Evolutionary conservation across 139 green algal species (phyloP).

Genomic region (Picochlorum sp.): DNA sequence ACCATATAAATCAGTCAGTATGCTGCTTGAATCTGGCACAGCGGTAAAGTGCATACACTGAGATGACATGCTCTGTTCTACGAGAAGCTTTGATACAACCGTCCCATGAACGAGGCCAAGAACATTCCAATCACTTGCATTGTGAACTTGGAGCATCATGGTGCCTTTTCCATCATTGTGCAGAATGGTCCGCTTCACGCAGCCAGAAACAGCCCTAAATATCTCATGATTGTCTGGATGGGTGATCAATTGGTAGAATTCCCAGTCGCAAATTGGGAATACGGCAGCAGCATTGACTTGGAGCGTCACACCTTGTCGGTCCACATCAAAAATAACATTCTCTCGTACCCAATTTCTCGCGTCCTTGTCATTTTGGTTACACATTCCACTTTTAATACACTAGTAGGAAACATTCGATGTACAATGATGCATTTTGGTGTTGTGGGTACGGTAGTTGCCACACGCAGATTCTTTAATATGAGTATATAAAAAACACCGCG

Average conservation of each 20-base stretch:
- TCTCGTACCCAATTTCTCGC: constrained; percentile 3
- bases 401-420: too few species aligned
- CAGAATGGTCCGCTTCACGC: constrained; percentile 1
- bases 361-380: background rate
- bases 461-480: too few species aligned
- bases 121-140: constrained; percentile 15
- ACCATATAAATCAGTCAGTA: background rate
- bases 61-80: background rate
- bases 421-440: too few species aligned
- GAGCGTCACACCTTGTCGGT: constrained; percentile 4
- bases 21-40: background rate
- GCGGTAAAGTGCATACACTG: constrained; percentile 1
- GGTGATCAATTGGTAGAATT: constrained; percentile 6
- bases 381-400: too few species aligned
- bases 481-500: too few species aligned
- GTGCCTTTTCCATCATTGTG: background rate
- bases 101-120: background rate
- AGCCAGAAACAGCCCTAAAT: constrained; percentile 5
- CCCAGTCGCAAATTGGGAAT: background rate
- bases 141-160: constrained; percentile 1
- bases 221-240: constrained; percentile 12
- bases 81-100: background rate
- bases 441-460: too few species aligned
- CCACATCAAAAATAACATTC: constrained; percentile 3
- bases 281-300: constrained; percentile 7